Conservation (phyloP, 768 basidiomycete species). For the Tylopilus plumbeoviolaceoides region DNA sequence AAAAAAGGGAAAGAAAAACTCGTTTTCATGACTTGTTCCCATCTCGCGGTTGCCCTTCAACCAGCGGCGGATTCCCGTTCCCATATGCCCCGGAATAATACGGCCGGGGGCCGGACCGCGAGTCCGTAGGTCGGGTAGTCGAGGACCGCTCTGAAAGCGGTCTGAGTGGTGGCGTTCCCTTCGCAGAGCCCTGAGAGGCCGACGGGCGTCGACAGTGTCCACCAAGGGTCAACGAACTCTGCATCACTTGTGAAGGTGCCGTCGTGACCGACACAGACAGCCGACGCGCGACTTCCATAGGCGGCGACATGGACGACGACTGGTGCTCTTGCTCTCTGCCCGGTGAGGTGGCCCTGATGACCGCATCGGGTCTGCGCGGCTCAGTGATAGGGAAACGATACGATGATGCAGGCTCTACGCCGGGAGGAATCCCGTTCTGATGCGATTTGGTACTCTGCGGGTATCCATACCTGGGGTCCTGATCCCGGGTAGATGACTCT, state of each 20-base stretch:
- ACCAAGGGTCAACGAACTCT: slow-evolving; percentile 15
- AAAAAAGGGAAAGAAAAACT: background rate
- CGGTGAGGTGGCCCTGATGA: slow-evolving; percentile 39
- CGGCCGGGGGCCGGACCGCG: slow-evolving; percentile 17
- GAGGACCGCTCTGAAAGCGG: slow-evolving; percentile 21
- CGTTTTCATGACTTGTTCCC: slow-evolving; percentile 24
- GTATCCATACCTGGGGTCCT: slow-evolving; percentile 15
- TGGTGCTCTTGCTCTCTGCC: slow-evolving; percentile 37
- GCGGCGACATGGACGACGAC: slow-evolving; percentile 43
- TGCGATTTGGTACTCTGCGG: slow-evolving; percentile 25
- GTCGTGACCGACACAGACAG: slow-evolving; percentile 41
- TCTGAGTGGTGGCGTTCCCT: slow-evolving; percentile 19
- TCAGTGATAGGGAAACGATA: slow-evolving; percentile 48
- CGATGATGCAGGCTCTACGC: slow-evolving; percentile 32
- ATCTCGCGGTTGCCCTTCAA: slow-evolving; percentile 16
- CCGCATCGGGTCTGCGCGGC: slow-evolving; percentile 32
- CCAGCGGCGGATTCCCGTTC: slow-evolving; percentile 8
- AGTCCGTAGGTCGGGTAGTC: slow-evolving; percentile 18
- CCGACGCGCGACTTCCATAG: slow-evolving; percentile 46
- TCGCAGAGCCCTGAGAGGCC: slow-evolving; percentile 12
- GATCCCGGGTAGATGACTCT: slow-evolving; percentile 16
- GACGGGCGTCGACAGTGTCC: slow-evolving; percentile 19
- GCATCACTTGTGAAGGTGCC: slow-evolving; percentile 26
- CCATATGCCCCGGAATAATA: slow-evolving; percentile 23
- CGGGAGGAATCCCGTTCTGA: slow-evolving; percentile 36